phyloP scores from a whole-genome alignment of 148 eudicot genomes.

The Diospyros kaki region DNA sequence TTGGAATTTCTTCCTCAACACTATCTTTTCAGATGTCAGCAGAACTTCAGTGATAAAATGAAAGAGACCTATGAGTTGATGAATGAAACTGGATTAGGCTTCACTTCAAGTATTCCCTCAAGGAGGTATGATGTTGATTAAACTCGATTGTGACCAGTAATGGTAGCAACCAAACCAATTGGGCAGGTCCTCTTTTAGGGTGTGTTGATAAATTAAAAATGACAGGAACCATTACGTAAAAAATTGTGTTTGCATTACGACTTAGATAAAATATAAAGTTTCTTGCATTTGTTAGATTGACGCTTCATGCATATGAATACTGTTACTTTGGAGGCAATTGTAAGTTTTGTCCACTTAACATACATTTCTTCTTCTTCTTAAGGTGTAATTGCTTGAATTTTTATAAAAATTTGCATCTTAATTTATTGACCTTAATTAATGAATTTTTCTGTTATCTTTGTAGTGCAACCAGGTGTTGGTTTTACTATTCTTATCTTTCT shows the following conservation, averaged over 20 bases:
- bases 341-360: background rate
- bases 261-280: background rate
- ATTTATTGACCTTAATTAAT: background rate
- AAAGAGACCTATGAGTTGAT: background rate
- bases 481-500: background rate
- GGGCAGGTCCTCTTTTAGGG: background rate
- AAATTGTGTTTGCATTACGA: background rate
- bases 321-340: background rate
- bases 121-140: background rate
- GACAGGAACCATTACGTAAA: background rate
- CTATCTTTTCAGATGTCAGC: background rate
- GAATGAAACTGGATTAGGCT: background rate
- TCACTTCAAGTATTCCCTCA: background rate
- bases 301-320: background rate
- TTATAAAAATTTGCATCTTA: background rate
- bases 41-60: background rate
- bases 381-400: background rate
- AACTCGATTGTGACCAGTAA: background rate
- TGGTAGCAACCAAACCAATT: background rate
- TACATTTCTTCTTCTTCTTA: background rate
- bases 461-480: background rate
- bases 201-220: background rate
- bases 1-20: background rate
- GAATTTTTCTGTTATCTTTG: background rate
- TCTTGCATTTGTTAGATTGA: background rate